Percentiles rank a stretch among this genome's conserved stretches.
Evolutionary conservation across 106 monocot genomes (phyloP).

Genomic region (Ottelia alismoides): DNA sequence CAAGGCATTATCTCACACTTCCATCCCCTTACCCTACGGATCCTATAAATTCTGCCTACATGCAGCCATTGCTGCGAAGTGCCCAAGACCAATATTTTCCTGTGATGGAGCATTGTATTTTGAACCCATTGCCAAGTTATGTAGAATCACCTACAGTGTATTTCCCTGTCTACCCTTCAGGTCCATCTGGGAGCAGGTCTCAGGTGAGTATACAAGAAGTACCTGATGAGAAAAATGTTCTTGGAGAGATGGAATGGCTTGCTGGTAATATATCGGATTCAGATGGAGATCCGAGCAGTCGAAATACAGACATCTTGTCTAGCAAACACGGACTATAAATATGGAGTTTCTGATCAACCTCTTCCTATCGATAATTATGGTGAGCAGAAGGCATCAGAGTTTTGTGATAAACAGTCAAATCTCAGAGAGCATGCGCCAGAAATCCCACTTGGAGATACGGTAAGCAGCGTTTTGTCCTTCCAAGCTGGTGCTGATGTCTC

Average conservation of each 20-base stretch:
- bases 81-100: constrained; percentile 12
- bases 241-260: constrained; percentile 5
- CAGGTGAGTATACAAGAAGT: constrained; percentile 24
- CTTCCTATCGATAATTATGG: neutral
- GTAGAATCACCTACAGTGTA: constrained; percentile 6
- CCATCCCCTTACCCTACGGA: constrained; percentile 4
- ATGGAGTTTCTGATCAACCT: neutral
- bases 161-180: constrained; percentile 12
- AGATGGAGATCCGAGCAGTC: neutral
- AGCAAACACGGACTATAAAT: neutral
- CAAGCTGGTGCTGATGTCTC: neutral
- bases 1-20: constrained; percentile 1
- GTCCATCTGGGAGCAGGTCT: constrained; percentile 3
- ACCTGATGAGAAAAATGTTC: constrained; percentile 8
- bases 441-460: too few species aligned
- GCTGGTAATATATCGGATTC: constrained; percentile 2
- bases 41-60: constrained; percentile 10
- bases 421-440: too few species aligned
- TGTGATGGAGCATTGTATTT: constrained; percentile 9
- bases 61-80: constrained; percentile 9
- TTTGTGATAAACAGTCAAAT: constrained; percentile 2
- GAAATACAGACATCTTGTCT: neutral
- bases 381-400: neutral
- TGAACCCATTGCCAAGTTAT: constrained; percentile 11
- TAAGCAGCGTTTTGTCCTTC: too few species aligned